Conservation (phyloP, 2,329 filamentous ascomycete genomes). For the Helotiales sp. region DNA sequence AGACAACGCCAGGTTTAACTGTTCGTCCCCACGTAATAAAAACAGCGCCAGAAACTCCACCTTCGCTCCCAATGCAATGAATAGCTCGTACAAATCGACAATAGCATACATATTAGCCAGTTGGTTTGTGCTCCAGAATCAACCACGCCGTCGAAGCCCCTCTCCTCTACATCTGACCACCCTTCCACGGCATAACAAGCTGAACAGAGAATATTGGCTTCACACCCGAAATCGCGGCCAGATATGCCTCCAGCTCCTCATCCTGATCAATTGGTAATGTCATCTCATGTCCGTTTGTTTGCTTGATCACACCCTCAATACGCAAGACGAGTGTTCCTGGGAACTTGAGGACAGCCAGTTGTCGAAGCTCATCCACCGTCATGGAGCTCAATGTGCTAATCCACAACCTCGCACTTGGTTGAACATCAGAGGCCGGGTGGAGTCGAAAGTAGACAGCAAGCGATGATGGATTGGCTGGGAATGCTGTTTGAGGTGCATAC, state of each 20-base stretch:
- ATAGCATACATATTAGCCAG: no score
- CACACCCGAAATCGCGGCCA: slow-evolving; percentile 51
- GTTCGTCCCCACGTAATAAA: background rate
- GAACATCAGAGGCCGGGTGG: slow-evolving; percentile 60
- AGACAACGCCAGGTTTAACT: background rate
- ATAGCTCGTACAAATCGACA: background rate
- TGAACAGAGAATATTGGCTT: slow-evolving; percentile 36
- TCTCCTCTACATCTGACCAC: slow-evolving; percentile 11
- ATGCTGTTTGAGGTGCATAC: slow-evolving; percentile 40
- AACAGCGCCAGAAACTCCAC: background rate
- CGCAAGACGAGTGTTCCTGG: slow-evolving; percentile 58
- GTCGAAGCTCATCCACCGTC: slow-evolving; percentile 62
- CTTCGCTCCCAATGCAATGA: background rate
- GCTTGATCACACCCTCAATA: slow-evolving; percentile 66
- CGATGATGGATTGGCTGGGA: slow-evolving; percentile 35
- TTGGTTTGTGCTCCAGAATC: no score
- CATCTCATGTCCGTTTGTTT: slow-evolving; percentile 55
- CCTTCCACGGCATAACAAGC: slow-evolving; percentile 34
- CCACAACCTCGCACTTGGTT: slow-evolving; percentile 57
- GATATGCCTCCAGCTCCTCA: slow-evolving; percentile 70
- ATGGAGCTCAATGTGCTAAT: slow-evolving; percentile 57
- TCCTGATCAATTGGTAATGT: slow-evolving; percentile 67
- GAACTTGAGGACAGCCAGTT: slow-evolving; percentile 60
- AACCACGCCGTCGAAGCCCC: background rate
- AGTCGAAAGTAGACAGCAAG: slow-evolving; percentile 70